Evolutionary conservation across 768 basidiomycete species (phyloP).

Genomic region (Mycena leptocephala): DNA sequence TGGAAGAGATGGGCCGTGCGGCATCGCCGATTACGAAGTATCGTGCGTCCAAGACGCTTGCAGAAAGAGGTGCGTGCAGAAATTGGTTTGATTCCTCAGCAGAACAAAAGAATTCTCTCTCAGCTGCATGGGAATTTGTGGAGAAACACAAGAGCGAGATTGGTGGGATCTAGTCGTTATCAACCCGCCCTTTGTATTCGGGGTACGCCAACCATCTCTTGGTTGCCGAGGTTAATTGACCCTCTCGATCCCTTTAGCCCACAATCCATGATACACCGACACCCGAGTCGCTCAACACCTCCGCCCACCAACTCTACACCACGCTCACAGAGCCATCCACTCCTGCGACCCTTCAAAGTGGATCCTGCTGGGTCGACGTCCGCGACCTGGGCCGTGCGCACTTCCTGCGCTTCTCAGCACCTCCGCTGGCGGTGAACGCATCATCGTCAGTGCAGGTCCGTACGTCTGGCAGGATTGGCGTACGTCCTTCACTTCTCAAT

Average conservation of each 20-base stretch:
- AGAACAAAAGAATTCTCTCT: neutral
- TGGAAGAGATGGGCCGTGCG: constrained; percentile 65
- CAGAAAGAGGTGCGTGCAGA: constrained; percentile 66
- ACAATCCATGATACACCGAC: constrained; percentile 52
- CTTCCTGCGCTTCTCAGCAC: constrained; percentile 37
- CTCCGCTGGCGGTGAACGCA: constrained; percentile 68
- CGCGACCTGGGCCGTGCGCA: constrained; percentile 24
- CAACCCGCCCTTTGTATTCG: constrained; percentile 66
- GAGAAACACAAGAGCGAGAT: constrained; percentile 56
- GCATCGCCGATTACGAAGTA: constrained; percentile 64
- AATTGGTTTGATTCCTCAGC: too few relatives aligned
- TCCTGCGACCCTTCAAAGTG: neutral
- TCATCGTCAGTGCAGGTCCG: constrained; percentile 60
- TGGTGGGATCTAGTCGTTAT: constrained; percentile 68
- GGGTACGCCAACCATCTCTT: constrained; percentile 37
- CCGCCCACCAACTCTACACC: constrained; percentile 45
- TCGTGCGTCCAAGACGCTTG: constrained; percentile 74
- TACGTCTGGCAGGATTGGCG: constrained; percentile 35
- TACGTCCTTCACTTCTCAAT: neutral
- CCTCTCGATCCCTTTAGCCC: constrained; percentile 45
- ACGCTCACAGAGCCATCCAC: neutral
- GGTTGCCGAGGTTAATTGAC: too few relatives aligned
- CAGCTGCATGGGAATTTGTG: constrained; percentile 63
- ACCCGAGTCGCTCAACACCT: constrained; percentile 52
- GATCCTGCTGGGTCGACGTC: constrained; percentile 25